phyloP scores from a whole-genome alignment of 2,329 filamentous ascomycete genomes.

The Cladophialophora yegresii region DNA sequence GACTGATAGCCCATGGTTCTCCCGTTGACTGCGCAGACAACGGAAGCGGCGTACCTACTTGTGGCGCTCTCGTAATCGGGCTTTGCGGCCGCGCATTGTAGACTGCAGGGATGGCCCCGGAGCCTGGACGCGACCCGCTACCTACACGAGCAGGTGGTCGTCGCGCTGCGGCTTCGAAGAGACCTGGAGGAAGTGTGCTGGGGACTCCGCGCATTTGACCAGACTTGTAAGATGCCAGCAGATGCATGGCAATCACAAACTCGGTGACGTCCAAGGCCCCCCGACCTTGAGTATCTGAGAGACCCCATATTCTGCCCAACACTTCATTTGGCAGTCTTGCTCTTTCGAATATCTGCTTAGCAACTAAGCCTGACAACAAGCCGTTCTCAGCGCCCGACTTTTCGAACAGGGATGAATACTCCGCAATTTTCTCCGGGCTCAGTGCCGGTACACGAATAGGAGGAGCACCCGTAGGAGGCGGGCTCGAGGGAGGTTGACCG shows the following conservation, averaged over 20 bases:
- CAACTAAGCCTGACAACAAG: constrained; percentile 70
- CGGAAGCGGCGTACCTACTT: constrained; percentile 54
- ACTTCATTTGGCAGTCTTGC: constrained; percentile 86
- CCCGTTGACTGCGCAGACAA: constrained; percentile 55
- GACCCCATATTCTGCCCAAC: constrained; percentile 91
- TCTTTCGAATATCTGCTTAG: constrained; percentile 93
- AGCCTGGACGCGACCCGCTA: constrained; percentile 55
- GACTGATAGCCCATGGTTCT: constrained; percentile 77
- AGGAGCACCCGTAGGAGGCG: constrained; percentile 53
- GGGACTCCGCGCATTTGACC: constrained; percentile 78
- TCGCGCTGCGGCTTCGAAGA: constrained; percentile 87
- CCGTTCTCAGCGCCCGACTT: constrained; percentile 78
- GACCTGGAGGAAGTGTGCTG: constrained; percentile 73
- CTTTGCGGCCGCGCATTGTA: constrained; percentile 60
- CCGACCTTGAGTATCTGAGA: constrained; percentile 90
- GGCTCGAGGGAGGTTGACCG: constrained; percentile 55
- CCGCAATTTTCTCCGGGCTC: constrained; percentile 81
- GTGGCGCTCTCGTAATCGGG: constrained; percentile 54
- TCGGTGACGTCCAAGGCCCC: constrained; percentile 84
- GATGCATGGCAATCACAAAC: constrained; percentile 97
- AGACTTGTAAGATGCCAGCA: constrained; percentile 87
- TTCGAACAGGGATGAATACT: constrained; percentile 89
- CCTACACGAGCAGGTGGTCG: constrained; percentile 56
- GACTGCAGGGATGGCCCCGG: constrained; percentile 69
- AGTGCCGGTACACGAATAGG: constrained; percentile 86